Base-by-base conservation (phyloP, 176 grass and related monocot genomes). In the Oryza australiensis region DNA sequence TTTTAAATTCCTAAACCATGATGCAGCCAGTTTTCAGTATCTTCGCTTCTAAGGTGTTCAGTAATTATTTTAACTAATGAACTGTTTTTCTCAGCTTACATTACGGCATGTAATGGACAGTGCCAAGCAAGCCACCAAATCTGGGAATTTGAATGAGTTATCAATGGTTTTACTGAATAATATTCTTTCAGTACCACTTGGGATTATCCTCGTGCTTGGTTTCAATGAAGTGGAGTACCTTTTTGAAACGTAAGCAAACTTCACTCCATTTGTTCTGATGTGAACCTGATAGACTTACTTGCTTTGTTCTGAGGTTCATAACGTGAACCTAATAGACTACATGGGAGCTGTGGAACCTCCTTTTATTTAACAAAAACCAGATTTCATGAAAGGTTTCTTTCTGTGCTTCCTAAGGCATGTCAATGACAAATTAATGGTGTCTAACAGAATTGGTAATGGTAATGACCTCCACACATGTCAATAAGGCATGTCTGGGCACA, bases 141-240 rank as follows among this genome's bases (percentile, higher is more conserved):
- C 95, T 73, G 95, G 95, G 55, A 91, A 98, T 84, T 88, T 98
- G 92, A 98, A 94, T 26, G 92, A 94, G 78, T 86, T 98, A 78
- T 94, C 95, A 12, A 98, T 98, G 95, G 95, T 98, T 83, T 86
- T 98, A 32, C 85, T 98, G 68, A 98, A 98, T 74, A 98, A 98
- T 42, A 77, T 75, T 79, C 95, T 98, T 77, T 94, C 95, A 20
- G 76, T 98, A 40, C 95, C 95, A 55, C 78, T 93, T 79, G 95
- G 95, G 72, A 74, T 98, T 84, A 72, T 93, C 62, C 95, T 98
- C 57, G 57, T 94, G 22, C 82, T 98, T 74, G 81, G 77, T 77
- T 98, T 98, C 62, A 90, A 91, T 42, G 95, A 98, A 94, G 87
- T 93, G 32, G 70, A 88, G 26, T 97, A 97, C 72, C 90, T 97